phyloP scores from a whole-genome alignment of 2,329 filamentous ascomycete species.

The Elsinoe necatrix region DNA sequence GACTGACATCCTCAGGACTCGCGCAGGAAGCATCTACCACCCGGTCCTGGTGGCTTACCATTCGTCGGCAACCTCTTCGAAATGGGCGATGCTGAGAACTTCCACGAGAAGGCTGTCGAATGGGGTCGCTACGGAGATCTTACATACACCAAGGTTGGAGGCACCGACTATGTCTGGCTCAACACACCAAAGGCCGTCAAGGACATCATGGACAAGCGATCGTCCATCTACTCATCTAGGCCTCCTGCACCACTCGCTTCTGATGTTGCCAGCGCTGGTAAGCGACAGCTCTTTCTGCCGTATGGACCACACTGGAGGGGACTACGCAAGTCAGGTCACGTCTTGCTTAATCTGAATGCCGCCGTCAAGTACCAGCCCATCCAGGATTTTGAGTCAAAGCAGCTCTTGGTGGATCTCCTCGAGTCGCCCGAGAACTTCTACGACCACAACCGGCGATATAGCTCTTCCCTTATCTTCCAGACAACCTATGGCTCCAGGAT shows the following conservation, averaged over 20 bases:
- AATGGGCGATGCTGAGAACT: conserved; percentile 29
- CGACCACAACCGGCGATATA: conserved; percentile 28
- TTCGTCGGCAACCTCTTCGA: conserved; percentile 35
- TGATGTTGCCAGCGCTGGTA: conserved; percentile 26
- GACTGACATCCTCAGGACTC: conserved; percentile 22
- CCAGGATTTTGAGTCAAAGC: conserved; percentile 22
- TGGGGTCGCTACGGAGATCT: conserved; percentile 34
- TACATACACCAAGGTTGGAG: conserved; percentile 35
- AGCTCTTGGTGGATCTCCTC: conserved; percentile 23
- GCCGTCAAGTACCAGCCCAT: conserved; percentile 24
- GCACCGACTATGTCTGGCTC: conserved; percentile 35
- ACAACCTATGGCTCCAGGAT: conserved; percentile 31
- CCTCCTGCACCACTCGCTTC: conserved; percentile 29
- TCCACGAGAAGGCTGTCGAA: conserved; percentile 25
- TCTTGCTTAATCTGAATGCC: conserved; percentile 23
- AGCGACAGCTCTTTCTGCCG: conserved; percentile 24
- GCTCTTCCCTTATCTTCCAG: conserved; percentile 29
- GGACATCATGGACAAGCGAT: conserved; percentile 21
- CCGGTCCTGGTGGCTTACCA: conserved; percentile 33
- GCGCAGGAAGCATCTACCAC: conserved; percentile 30
- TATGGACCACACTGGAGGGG: conserved; percentile 25
- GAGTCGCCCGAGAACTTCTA: conserved; percentile 27
- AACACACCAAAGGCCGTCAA: conserved; percentile 23
- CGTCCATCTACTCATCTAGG: conserved; percentile 20
- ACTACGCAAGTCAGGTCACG: conserved; percentile 25